These are phyloP conservation scores for Teunomyces cretensis DNA, from an alignment of 805 yeast genomes.

Conservation along the genomic window DNA sequence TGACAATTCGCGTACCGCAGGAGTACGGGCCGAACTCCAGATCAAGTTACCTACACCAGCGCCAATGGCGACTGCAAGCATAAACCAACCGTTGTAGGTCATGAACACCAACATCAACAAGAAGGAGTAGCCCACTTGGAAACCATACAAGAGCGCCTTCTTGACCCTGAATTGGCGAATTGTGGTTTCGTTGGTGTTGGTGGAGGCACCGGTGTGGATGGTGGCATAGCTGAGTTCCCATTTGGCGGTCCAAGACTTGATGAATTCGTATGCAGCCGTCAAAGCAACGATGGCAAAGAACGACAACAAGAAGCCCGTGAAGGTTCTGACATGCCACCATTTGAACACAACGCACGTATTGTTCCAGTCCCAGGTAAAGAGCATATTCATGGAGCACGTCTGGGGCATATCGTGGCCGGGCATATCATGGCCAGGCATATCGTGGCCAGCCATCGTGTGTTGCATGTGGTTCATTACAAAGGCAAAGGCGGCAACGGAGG, in stretches of 20 bases:
- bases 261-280: conserved; percentile 60
- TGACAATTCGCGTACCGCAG: conserved; percentile 20
- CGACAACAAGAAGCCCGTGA: conserved; percentile 51
- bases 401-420: conserved; percentile 25
- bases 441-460: conserved; percentile 18
- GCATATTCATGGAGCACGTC: conserved; percentile 65
- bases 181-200: conserved; percentile 4
- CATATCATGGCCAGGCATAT: conserved; percentile 22
- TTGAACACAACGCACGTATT: conserved; percentile 70
- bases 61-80: conserved; percentile 71
- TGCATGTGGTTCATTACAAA: conserved; percentile 9
- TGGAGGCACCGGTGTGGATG: conserved; percentile 8
- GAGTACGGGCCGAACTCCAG: conserved; percentile 44
- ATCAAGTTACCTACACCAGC: conserved; percentile 67
- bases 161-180: conserved; percentile 21
- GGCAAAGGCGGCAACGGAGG: too few species aligned
- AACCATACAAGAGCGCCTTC: conserved; percentile 52
- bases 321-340: conserved; percentile 76
- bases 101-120: conserved; percentile 77
- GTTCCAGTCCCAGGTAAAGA: conserved; percentile 75
- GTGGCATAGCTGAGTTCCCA: conserved; percentile 25
- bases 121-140: conserved; percentile 69
- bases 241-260: conserved; percentile 29
- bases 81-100: conserved; percentile 86
- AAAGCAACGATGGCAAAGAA: conserved; percentile 48